Evolutionary conservation across 805 yeast genomes (phyloP).

Genomic region (Lipomyces yamadae): DNA sequence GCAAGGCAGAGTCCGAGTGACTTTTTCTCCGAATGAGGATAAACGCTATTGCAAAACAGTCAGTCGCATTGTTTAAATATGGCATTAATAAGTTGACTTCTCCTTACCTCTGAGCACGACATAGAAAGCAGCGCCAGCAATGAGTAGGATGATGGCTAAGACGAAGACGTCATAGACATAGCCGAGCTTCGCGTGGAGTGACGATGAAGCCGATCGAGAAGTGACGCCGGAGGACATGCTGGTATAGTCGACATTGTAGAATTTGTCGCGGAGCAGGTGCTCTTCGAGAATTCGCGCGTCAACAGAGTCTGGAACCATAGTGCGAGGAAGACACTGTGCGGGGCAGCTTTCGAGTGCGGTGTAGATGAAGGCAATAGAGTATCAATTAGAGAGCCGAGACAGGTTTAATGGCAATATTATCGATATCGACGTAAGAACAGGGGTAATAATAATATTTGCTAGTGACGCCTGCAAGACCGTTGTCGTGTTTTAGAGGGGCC

Average conservation of each 20-base stretch:
- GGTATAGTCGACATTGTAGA: slow-evolving; percentile 33
- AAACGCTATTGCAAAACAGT: not conserved
- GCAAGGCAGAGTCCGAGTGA: slow-evolving; percentile 6
- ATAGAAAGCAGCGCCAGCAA: slow-evolving; percentile 14
- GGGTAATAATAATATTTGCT: too few relatives aligned
- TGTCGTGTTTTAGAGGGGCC: too few relatives aligned
- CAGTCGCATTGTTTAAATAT: not conserved
- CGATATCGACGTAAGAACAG: too few relatives aligned
- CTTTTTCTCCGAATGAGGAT: slow-evolving; percentile 12
- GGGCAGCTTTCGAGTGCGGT: not conserved
- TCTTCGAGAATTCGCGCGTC: slow-evolving; percentile 37
- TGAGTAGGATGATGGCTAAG: slow-evolving; percentile 1
- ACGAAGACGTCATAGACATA: slow-evolving; percentile 14
- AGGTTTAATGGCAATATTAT: too few relatives aligned
- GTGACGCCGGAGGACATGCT: slow-evolving; percentile 25
- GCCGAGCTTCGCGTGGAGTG: slow-evolving; percentile 12
- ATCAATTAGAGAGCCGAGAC: too few relatives aligned
- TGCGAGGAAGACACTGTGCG: not conserved
- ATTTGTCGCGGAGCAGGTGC: slow-evolving; percentile 34
- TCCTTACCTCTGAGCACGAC: slow-evolving; percentile 16
- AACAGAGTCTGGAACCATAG: slow-evolving; percentile 37
- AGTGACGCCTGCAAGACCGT: too few relatives aligned
- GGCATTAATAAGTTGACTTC: not conserved
- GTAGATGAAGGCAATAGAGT: too few relatives aligned
- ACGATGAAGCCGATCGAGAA: slow-evolving; percentile 16